Evolutionary conservation across 768 basidiomycete genomes (phyloP), one percentile per base, ranked within the genome.

Genomic region (Dacryopinax primogenitus): DNA sequence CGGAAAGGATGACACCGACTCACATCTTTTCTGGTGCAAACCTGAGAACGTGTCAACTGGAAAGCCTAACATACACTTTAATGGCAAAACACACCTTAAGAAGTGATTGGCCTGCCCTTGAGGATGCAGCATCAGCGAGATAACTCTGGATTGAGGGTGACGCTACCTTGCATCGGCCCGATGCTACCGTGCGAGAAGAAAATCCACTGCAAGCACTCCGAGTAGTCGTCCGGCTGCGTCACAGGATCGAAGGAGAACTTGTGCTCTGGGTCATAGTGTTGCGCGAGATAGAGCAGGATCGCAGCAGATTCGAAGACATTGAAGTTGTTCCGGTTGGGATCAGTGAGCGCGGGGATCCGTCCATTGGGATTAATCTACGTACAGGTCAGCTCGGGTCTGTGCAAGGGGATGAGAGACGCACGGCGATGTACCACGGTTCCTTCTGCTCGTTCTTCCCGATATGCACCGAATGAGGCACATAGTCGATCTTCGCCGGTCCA

Each of bases 21-120:
- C 83, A 67, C 73, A 88, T 78, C 65, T 86, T 82, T 69, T 86
- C 86, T 2, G 84, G 82, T 1, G 86, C 85, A 68, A 70, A 80
- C n/a, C 74, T 73, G 63, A 76, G 78, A 77, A 92, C 93, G 76
- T 90, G 87, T 47, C 45, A 12, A n/a, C n/a, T n/a, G n/a, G n/a
- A n/a, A n/a, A n/a, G n/a, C n/a, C n/a, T n/a, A n/a, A n/a, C n/a
- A n/a, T n/a, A n/a, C n/a, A n/a, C n/a, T n/a, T n/a, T n/a, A n/a
- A n/a, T n/a, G n/a, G n/a, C n/a, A n/a, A n/a, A n/a, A n/a, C n/a
- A n/a, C n/a, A n/a, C n/a, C n/a, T n/a, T n/a, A n/a, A n/a, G n/a
- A n/a, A n/a, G n/a, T n/a, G n/a, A n/a, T n/a, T n/a, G n/a, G n/a
- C n/a, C n/a, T n/a, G n/a, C n/a, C n/a, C n/a, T n/a, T n/a, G n/a